Base-by-base conservation (phyloP, 441 rosid genomes). In the Adansonia grandidieri region DNA sequence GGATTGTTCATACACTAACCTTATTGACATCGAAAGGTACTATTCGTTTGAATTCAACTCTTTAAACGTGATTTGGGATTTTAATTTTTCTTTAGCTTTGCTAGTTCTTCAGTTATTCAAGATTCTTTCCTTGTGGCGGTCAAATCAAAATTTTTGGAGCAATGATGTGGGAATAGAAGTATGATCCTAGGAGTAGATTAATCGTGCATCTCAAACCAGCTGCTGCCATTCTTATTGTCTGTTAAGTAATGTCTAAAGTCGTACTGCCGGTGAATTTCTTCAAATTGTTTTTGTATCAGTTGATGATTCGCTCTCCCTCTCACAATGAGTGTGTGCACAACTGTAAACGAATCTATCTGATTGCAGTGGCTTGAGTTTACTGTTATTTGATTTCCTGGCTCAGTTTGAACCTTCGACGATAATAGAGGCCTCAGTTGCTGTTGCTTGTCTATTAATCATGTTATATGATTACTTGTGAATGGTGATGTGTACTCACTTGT, bases 1-100 rank as follows among this genome's bases (percentile, higher is more conserved):
- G 81, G 76, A 80, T 79, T 91, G 92, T 91, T 83, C 84, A 89
- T 91, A 91, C 87, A 84, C 86, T 88, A 84, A 83, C 85, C 88
- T 75, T 74, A 63, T 84, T 85, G 86, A 86, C 85, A 66, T 72
- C 75, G 62, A 62, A 75, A 82, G 84, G 87, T 80, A 76, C 75
- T 71, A 70, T 85, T 80, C 69, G 77, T 82, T 82, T 62, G 69
- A 72, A 79, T 80, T 77, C 42, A 44, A 80, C 84, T 82, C 80
- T 79, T 86, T 87, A 7, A 53, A 60, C 63, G 76, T 77, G 70
- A 67, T 78, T 37, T 70, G 78, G 70, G 80, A 28, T 71, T 79
- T 79, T 77, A 74, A 80, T 53, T 63, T 54, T 56, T 17, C 28
- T 28, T 62, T 79, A 80, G 83, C 79, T 74, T 79, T 45, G 69